A percentile compares a stretch with the other conserved stretches of the same genome.
Evolutionary conservation across 2,329 filamentous ascomycete genomes (phyloP).

Genomic region (Sporothrix protearum): DNA sequence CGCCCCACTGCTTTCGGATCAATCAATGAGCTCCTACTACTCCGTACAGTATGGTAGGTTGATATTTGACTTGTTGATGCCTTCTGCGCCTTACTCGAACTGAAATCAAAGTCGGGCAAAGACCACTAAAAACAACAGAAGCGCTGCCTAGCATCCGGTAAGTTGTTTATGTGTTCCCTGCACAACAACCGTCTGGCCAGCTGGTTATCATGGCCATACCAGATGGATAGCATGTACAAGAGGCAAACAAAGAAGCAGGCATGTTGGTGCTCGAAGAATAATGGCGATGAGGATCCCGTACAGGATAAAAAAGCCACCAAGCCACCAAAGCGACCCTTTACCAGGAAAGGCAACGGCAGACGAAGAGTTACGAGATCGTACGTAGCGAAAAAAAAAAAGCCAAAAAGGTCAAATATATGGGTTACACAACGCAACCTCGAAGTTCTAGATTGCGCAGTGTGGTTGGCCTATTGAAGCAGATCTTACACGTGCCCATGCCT

Average conservation of each 20-base stretch:
- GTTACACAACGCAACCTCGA: conserved; percentile 19
- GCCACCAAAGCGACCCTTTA: conserved; percentile 7
- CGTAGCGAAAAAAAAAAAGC: not conserved
- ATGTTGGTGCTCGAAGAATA: not conserved
- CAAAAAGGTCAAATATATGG: not conserved
- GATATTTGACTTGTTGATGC: too few species aligned
- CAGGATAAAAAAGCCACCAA: not conserved
- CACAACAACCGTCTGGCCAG: too few species aligned
- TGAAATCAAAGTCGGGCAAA: too few species aligned
- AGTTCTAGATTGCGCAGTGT: conserved; percentile 29
- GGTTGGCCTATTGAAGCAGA: conserved; percentile 23
- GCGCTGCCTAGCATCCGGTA: too few species aligned
- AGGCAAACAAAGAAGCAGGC: not conserved
- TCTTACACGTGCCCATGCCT: conserved; percentile 23
- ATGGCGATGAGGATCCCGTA: not conserved
- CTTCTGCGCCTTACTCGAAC: too few species aligned
- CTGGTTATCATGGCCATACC: too few species aligned
- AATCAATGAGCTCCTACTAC: too few species aligned
- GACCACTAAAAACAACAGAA: too few species aligned
- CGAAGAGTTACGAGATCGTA: conserved; percentile 5
- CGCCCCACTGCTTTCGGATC: too few species aligned
- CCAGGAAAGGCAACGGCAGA: conserved; percentile 28
- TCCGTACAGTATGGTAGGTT: too few species aligned
- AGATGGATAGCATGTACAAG: too few species aligned
- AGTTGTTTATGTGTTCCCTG: too few species aligned